Evolutionary conservation across 345 rosid species (phyloP).

Genomic region (Eucalyptus cladocalyx): DNA sequence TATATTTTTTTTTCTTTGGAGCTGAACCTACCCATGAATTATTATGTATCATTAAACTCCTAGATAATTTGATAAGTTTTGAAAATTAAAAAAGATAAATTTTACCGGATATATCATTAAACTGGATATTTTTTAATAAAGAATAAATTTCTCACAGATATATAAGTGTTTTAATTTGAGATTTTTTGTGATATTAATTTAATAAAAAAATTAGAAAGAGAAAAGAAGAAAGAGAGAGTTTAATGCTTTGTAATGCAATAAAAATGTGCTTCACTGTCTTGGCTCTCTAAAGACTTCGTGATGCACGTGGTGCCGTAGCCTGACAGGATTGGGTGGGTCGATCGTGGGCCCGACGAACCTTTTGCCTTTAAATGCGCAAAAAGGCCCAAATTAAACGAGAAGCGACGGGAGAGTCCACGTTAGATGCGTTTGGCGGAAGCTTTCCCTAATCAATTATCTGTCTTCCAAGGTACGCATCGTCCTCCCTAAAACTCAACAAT

Average conservation of each 20-base stretch:
- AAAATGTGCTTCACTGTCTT: not conserved
- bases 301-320: not conserved
- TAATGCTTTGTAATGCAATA: not conserved
- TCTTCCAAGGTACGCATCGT: slow-evolving; percentile 9
- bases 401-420: not conserved
- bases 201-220: not conserved
- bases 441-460: not conserved
- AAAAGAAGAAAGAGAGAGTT: not conserved
- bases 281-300: not conserved
- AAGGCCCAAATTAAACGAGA: not conserved
- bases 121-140: too few species aligned
- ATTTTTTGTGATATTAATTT: too few species aligned
- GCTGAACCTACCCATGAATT: too few species aligned
- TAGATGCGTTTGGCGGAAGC: slow-evolving; percentile 4
- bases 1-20: too few species aligned
- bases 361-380: not conserved
- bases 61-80: too few species aligned
- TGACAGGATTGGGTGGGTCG: not conserved
- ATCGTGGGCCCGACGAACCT: not conserved
- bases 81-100: too few species aligned
- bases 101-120: too few species aligned
- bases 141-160: accelerated
- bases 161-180: too few species aligned
- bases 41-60: too few species aligned
- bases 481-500: not conserved